Evolutionary conservation across 345 rosid genomes (phyloP).

Genomic region (Arabidopsis arenosa): DNA sequence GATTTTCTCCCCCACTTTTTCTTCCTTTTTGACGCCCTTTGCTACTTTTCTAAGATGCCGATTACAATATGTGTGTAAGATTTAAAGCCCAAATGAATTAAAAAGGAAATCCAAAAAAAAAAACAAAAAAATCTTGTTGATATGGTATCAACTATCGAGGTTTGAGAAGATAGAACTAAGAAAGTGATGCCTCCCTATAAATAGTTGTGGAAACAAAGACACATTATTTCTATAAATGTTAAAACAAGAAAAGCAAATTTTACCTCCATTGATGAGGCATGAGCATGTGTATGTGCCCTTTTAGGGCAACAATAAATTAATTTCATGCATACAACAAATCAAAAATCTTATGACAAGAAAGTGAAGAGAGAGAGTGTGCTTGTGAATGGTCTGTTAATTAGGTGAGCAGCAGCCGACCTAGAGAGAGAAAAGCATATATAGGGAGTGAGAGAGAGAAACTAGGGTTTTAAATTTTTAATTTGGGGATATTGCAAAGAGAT

Average conservation of each 20-base stretch:
- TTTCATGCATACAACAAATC: slow-evolving; percentile 34
- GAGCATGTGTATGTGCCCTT: slow-evolving; percentile 48
- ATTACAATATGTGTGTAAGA: slow-evolving; percentile 4
- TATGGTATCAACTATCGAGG: slow-evolving; percentile 31
- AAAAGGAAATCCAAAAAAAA: background rate
- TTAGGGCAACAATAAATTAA: slow-evolving; percentile 46
- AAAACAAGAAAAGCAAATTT: slow-evolving; percentile 41
- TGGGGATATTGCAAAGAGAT: slow-evolving; percentile 14
- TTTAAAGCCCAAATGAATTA: background rate
- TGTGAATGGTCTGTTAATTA: slow-evolving; percentile 49
- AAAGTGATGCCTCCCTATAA: slow-evolving; percentile 42
- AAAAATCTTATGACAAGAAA: slow-evolving; percentile 35
- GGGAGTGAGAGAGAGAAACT: slow-evolving; percentile 22
- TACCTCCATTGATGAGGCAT: slow-evolving; percentile 49
- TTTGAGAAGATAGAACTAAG: slow-evolving; percentile 31
- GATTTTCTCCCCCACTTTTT: slow-evolving; percentile 24
- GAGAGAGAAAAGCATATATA: slow-evolving; percentile 40
- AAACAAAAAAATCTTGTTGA: background rate
- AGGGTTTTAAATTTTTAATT: slow-evolving; percentile 38
- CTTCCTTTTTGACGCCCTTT: background rate
- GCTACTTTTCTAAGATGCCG: slow-evolving; percentile 17
- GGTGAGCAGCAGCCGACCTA: slow-evolving; percentile 72
- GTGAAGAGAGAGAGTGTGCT: slow-evolving; percentile 36
- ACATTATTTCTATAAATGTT: slow-evolving; percentile 35
- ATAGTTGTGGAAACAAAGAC: slow-evolving; percentile 45